Conservation (phyloP, 1,139 yeast species). For the Taiozyma onychis region DNA sequence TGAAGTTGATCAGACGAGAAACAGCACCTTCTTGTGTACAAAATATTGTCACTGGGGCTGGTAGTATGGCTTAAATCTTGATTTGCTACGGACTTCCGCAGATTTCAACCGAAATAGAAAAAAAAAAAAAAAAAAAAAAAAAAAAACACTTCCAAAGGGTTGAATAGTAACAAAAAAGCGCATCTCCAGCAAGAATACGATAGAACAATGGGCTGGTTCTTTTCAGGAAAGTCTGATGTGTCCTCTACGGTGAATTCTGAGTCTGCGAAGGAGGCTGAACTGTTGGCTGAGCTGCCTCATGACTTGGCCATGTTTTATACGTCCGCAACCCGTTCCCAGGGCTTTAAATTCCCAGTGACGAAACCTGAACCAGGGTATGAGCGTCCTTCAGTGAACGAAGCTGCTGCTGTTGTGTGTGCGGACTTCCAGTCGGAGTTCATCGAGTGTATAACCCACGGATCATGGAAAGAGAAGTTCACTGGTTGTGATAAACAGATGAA, state of each 20-base stretch:
- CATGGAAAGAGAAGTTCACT: conserved; percentile 14
- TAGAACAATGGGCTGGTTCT: conserved; percentile 8
- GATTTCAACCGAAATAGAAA: neutral
- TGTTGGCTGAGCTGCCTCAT: conserved; percentile 2
- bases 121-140: neutral
- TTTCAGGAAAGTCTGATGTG: neutral
- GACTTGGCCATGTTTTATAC: conserved; percentile 1
- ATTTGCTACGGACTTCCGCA: no score
- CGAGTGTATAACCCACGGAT: conserved; percentile 20
- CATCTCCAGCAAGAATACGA: neutral
- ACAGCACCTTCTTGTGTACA: no score
- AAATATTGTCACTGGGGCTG: neutral
- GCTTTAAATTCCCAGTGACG: neutral
- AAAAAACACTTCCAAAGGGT: neutral
- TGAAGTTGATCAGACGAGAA: no score
- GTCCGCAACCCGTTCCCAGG: neutral
- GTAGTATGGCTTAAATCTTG: no score
- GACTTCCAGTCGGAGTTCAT: conserved; percentile 20
- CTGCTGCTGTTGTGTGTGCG: conserved; percentile 20
- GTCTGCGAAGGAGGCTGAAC: neutral
- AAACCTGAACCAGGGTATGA: neutral
- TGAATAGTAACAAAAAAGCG: neutral
- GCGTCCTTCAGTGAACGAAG: conserved; percentile 1
- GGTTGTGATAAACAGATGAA: conserved; percentile 17
- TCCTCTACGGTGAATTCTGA: neutral